A percentile compares a stretch with the other conserved stretches of the same genome.
Conservation (phyloP, 2,329 filamentous ascomycete species). For the Colletotrichum costaricense region DNA sequence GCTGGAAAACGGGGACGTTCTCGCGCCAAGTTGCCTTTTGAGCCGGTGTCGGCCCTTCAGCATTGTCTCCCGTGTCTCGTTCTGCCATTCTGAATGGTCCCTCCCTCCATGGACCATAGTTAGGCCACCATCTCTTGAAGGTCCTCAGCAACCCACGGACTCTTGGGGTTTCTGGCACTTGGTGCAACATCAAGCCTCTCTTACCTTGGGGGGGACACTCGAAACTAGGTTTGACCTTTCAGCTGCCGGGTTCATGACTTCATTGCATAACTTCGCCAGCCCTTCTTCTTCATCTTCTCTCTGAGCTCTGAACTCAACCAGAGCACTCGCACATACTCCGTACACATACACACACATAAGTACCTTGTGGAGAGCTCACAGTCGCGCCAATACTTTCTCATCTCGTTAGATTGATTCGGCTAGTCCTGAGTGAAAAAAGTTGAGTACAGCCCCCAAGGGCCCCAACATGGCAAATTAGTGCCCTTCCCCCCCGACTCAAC, state of each 20-base stretch:
- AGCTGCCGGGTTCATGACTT: constrained; percentile 14
- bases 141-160: neutral
- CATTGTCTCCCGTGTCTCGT: constrained; percentile 1
- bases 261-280: constrained; percentile 10
- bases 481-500: neutral
- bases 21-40: constrained; percentile 24
- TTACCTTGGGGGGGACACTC: neutral
- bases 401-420: constrained; percentile 6
- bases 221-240: constrained; percentile 4
- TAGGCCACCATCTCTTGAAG: neutral
- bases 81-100: neutral
- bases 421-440: neutral
- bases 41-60: constrained; percentile 24
- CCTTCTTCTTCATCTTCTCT: neutral
- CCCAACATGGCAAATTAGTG: neutral
- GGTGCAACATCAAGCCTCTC: too few species aligned
- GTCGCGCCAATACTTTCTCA: constrained; percentile 4
- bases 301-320: neutral
- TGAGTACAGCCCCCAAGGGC: constrained; percentile 1
- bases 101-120: neutral
- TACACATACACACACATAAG: neutral
- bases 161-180: neutral
- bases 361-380: too few species aligned
- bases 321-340: neutral
- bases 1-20: neutral